Percentiles rank a stretch among this genome's conserved stretches.
phyloP scores from a whole-genome alignment of 2,329 filamentous ascomycete species.

The Thelonectria olida region DNA sequence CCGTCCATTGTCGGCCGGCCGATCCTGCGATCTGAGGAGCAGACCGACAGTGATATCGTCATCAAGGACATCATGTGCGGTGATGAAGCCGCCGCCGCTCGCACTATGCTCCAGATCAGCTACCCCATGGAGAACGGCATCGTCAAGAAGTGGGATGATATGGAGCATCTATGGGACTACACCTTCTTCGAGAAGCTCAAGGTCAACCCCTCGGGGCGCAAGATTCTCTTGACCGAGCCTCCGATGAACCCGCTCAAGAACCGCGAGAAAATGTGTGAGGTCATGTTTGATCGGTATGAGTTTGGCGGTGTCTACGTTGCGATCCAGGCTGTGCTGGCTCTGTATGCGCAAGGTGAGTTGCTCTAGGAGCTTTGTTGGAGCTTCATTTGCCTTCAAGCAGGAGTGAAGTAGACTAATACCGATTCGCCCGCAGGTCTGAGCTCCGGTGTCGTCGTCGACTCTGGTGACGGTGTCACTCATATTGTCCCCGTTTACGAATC shows the following conservation, averaged over 20 bases:
- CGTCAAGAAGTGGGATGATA: slow-evolving; percentile 99
- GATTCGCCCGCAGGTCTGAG: slow-evolving; percentile 70
- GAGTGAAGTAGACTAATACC: slow-evolving; percentile 5
- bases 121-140: slow-evolving; percentile 99
- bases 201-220: slow-evolving; percentile 88
- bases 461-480: slow-evolving; percentile 96
- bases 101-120: slow-evolving; percentile 97
- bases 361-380: neutral
- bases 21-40: slow-evolving; percentile 95
- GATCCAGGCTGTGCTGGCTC: slow-evolving; percentile 93
- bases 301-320: slow-evolving; percentile 98
- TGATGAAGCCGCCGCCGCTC: slow-evolving; percentile 93
- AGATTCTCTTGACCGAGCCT: slow-evolving; percentile 96
- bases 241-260: slow-evolving; percentile 98
- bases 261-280: slow-evolving; percentile 96
- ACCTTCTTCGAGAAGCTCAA: slow-evolving; percentile 98
- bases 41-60: slow-evolving; percentile 68
- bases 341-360: slow-evolving; percentile 89
- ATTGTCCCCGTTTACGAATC: slow-evolving; percentile 99
- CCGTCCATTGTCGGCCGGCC: slow-evolving; percentile 98
- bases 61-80: slow-evolving; percentile 99
- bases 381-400: neutral
- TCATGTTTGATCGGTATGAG: slow-evolving; percentile 98
- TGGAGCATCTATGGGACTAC: slow-evolving; percentile 99
- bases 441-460: slow-evolving; percentile 97